phyloP scores from a whole-genome alignment of 1,284 basidiomycete genomes.

The Ceratorhiza oryzae-sativae region DNA sequence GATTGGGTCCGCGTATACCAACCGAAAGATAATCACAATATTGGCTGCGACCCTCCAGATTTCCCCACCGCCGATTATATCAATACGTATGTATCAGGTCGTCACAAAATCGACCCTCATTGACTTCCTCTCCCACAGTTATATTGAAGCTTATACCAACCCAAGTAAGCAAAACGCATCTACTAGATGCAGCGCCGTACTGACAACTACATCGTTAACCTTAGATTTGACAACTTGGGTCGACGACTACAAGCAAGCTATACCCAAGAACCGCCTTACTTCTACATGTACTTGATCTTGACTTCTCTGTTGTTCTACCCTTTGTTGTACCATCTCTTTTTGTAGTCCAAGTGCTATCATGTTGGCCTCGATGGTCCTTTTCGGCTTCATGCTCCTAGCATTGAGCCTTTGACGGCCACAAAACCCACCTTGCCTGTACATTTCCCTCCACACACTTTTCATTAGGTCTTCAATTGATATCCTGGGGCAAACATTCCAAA shows the following conservation, averaged over 20 bases:
- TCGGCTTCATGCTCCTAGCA: no score
- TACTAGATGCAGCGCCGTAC: not conserved
- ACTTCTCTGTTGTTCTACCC: not conserved
- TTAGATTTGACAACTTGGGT: conserved; percentile 46
- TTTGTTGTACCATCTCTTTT: no score
- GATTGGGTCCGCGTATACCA: conserved; percentile 72
- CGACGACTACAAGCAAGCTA: conserved; percentile 64
- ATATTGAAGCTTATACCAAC: conserved; percentile 53
- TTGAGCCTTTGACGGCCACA: no score
- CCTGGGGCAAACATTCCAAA: no score
- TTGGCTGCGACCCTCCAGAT: conserved; percentile 64
- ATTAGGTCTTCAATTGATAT: no score
- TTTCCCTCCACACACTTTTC: no score
- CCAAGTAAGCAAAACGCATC: conserved; percentile 29
- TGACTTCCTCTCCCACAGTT: conserved; percentile 44
- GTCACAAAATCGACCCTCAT: not conserved
- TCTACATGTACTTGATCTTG: conserved; percentile 35
- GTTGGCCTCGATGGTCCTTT: no score
- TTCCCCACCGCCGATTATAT: conserved; percentile 64
- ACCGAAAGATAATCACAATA: conserved; percentile 55
- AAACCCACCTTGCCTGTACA: no score
- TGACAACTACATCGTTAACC: not conserved
- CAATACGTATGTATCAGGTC: conserved; percentile 49
- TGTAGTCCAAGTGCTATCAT: no score
- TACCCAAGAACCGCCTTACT: conserved; percentile 53